Evolutionary conservation across 2,329 filamentous ascomycete genomes (phyloP), one percentile per base, ranked within the genome.

Genomic region (Verticillium nonalfalfae): DNA sequence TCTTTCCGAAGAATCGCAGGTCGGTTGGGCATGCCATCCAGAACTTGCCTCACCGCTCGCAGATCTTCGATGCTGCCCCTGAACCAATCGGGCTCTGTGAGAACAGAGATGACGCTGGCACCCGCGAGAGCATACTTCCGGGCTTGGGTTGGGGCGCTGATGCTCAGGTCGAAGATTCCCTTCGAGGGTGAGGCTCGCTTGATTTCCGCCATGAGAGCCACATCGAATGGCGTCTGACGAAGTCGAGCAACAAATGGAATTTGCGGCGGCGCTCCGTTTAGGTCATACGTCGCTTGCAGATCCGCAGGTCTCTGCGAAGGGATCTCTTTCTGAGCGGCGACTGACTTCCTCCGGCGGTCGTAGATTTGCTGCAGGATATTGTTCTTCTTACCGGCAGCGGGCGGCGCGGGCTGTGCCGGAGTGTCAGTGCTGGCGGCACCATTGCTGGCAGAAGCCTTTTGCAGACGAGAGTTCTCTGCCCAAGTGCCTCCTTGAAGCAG

Each of bases 51-150:
- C 35, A 98, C 95, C 38, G 89, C 87, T 63, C 90, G 86, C 60
- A 99, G 79, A 72, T 99, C 95, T 62, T 99, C 94, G 63, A 99
- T 93, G 75, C 90, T 96, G 57, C 95, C 95, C 78, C 97, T 98
- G 81, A 99, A 99, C 95, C 95, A 99, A 71, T 98, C 90, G 0
- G 96, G 95, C 76, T 99, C 95, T 0, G 95, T 99, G 56, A 99
- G 84, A n/a, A 99, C 95, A 1, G 95, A 98, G 67, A 99, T 99
- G 45, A 96, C 92, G 72, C 94, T 98, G 57, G 95, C 95, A 14
- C 95, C 96, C 7, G 95, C 93, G 59, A 95, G 83, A 10, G 96
- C 95, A 74, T 99, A 99, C 67, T 90, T 92, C 65, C 88, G 87
- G 52, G 96, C 95, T 75, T 99, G 95, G 5, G 89, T 87, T 31